These are phyloP conservation scores for Termitomyces sp. DNA, from an alignment of 768 basidiomycete genomes.

Conservation along the genomic window DNA sequence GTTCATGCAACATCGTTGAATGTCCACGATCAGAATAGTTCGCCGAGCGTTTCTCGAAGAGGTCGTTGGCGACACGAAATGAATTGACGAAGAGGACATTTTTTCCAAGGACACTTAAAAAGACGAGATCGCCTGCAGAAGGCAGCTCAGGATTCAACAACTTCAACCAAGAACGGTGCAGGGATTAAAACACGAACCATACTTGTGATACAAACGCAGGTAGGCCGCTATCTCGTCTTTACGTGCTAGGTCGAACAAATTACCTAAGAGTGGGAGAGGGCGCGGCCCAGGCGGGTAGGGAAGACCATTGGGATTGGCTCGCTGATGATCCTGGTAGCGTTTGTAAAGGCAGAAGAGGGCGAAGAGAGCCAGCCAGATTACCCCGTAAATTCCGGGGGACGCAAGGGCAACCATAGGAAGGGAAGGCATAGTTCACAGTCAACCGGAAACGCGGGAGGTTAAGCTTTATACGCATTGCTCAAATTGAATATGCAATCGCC, in stretches of 20 bases:
- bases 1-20: slow-evolving; percentile 45
- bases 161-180: not conserved
- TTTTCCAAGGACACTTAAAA: slow-evolving; percentile 46
- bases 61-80: slow-evolving; percentile 37
- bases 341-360: slow-evolving; percentile 7
- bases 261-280: slow-evolving; percentile 49
- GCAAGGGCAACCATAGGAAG: slow-evolving; percentile 6
- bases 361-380: slow-evolving; percentile 2
- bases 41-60: slow-evolving; percentile 52
- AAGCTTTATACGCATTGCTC: not conserved
- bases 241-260: slow-evolving; percentile 43
- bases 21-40: slow-evolving; percentile 54
- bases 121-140: slow-evolving; percentile 49
- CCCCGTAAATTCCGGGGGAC: slow-evolving; percentile 3
- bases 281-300: slow-evolving; percentile 54
- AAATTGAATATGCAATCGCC: not conserved
- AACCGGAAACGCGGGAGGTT: not conserved
- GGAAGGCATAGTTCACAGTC: slow-evolving; percentile 3
- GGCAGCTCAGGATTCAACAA: not conserved
- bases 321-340: not conserved
- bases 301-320: slow-evolving; percentile 17
- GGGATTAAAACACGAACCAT: slow-evolving; percentile 27
- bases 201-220: slow-evolving; percentile 32
- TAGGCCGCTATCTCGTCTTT: slow-evolving; percentile 38
- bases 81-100: slow-evolving; percentile 45